Base-by-base conservation (phyloP, 1,284 basidiomycete species). In the Puccinia brachypodii region DNA sequence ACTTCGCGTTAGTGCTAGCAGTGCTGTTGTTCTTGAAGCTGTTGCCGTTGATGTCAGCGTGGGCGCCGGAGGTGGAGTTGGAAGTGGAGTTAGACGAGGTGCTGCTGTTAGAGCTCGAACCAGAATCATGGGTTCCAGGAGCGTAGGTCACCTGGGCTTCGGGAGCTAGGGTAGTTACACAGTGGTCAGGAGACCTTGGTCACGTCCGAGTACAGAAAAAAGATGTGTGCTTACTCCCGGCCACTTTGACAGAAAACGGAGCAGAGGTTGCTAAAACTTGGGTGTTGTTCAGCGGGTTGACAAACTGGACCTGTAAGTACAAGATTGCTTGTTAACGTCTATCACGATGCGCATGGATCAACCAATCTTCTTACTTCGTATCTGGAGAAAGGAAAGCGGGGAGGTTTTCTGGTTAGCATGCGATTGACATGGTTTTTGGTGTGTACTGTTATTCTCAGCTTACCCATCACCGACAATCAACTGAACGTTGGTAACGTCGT, bases 191-290 rank as follows among this genome's bases (percentile, higher is more conserved):
- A 25, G 25, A 11, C 22, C 9, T 68, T 38, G 13, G 2, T 22
- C 8, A 14, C 66, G 50, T 28, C 44, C 28, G n/a, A 72, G n/a
- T 6, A 44, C 22, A 4, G 69, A n/a, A 38, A 9, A 68, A 19
- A 11, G 6, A 11, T 68, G 16, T 25, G 40, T 2, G 42, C 79
- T 81, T 36, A 81, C 79, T 74, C 33, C 47, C 62, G n/a, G 33
- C 36, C 14, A 38, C n/a, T 62, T 81, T 81, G 11, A 81, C 79
- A 8, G 71, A 74, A 50, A 81, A 81, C 7, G 71, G 31, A n/a
- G 40, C 79, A n/a, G 79, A 81, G 44, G 79, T 73, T 13, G 79
- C 60, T 3, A 66, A 75, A 9, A 81, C 72, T 38, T 81, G 25
- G 2, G 79, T 38, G 60, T 66, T 62, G 47, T 81, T 81, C 42